Percentiles rank a stretch among this genome's conserved stretches.
Conservation (phyloP, 192 early-diverging fungal genomes). For the Backusella parvicylindrica region DNA sequence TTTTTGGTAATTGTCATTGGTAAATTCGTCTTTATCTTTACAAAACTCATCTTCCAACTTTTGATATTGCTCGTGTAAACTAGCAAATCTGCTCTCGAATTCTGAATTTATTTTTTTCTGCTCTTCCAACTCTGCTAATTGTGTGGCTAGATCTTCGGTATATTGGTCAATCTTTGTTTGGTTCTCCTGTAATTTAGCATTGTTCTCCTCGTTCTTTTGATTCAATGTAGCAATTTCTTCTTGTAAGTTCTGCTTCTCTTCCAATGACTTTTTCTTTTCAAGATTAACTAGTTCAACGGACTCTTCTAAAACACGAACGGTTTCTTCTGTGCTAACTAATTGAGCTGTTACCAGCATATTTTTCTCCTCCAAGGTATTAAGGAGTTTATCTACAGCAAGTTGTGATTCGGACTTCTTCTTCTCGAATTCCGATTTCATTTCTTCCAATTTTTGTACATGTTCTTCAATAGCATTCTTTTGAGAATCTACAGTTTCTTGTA, state of each 20-base stretch:
- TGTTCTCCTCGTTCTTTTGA: not conserved
- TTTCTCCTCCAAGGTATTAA: not conserved
- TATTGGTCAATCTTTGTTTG: not conserved
- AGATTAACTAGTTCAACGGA: not conserved
- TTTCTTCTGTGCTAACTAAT: not conserved
- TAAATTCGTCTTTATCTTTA: not conserved
- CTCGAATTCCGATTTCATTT: not conserved
- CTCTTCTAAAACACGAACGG: not conserved
- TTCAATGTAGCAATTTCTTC: not conserved
- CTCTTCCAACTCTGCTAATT: not conserved
- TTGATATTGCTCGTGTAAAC: not conserved
- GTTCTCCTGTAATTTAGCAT: not conserved
- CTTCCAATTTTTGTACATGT: not conserved
- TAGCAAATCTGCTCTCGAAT: not conserved
- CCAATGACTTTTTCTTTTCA: not conserved
- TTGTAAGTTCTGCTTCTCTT: not conserved
- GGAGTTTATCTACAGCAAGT: not conserved
- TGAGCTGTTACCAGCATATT: not conserved
- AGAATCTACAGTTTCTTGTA: not conserved
- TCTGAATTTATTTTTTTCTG: not conserved
- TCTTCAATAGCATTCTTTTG: not conserved
- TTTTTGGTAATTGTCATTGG: not conserved
- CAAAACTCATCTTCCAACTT: not conserved
- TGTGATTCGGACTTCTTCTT: not conserved
- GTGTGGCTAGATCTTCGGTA: not conserved